Conservation (phyloP, 2,329 filamentous ascomycete genomes). For the Sporothrix protearum region DNA sequence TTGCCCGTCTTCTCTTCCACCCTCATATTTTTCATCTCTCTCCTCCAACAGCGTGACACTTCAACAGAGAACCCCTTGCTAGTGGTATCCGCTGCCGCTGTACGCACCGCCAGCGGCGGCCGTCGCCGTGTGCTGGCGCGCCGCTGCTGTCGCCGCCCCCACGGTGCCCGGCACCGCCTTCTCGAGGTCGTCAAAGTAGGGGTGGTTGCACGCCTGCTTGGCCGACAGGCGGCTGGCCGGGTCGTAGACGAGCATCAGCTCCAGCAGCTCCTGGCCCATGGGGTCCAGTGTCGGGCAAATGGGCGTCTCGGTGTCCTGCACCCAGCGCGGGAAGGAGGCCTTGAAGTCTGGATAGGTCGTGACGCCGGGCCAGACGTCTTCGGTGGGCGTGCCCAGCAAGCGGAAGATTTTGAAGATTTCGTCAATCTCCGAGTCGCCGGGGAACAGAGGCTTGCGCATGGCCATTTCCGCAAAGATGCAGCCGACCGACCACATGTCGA, state of each 20-base stretch:
- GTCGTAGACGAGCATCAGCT: slow-evolving; percentile 73
- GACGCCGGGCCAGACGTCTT: slow-evolving; percentile 78
- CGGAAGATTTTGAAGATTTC: slow-evolving; percentile 95
- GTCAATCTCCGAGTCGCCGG: slow-evolving; percentile 85
- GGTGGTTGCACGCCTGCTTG: slow-evolving; percentile 79
- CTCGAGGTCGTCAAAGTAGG: slow-evolving; percentile 61
- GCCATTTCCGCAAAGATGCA: slow-evolving; percentile 94
- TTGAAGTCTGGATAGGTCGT: slow-evolving; percentile 90
- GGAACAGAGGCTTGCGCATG: slow-evolving; percentile 83
- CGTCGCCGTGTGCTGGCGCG: slow-evolving; percentile 19
- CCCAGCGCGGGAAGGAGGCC: slow-evolving; percentile 82
- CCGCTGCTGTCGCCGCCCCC: not conserved
- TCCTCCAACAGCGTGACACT: not conserved
- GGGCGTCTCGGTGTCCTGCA: slow-evolving; percentile 59
- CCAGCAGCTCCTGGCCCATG: slow-evolving; percentile 61
- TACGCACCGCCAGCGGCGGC: slow-evolving; percentile 32
- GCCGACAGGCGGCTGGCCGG: slow-evolving; percentile 79
- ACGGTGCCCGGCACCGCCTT: slow-evolving; percentile 24
- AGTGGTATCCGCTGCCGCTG: slow-evolving; percentile 36
- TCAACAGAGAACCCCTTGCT: slow-evolving; percentile 26
- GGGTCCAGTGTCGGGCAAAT: slow-evolving; percentile 70
- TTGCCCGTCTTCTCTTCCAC: no score
- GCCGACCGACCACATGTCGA: slow-evolving; percentile 89
- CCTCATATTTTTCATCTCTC: no score
- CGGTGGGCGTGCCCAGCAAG: slow-evolving; percentile 74